Evolutionary conservation across 2,329 filamentous ascomycete genomes (phyloP).

Genomic region (Stenocarpella maydis): DNA sequence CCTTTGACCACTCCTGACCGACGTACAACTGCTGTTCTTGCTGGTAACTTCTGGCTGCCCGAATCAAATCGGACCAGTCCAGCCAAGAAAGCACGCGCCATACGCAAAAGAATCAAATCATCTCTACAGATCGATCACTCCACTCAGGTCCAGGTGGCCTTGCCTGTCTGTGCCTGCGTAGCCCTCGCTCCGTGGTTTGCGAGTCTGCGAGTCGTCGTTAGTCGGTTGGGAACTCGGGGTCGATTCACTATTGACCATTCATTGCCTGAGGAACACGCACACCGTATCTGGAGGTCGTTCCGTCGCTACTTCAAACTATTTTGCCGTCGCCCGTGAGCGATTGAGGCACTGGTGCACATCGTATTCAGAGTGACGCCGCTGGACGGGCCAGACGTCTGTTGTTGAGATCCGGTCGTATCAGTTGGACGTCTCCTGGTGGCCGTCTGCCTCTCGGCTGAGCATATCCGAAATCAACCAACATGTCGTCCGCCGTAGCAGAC

Average conservation of each 20-base stretch:
- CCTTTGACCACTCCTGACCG: slow-evolving; percentile 20
- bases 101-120: not conserved
- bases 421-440: slow-evolving; percentile 7
- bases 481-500: slow-evolving; percentile 88
- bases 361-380: slow-evolving; percentile 13
- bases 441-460: not conserved
- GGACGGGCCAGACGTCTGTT: slow-evolving; percentile 35
- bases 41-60: slow-evolving; percentile 4
- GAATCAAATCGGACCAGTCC: not conserved
- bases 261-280: slow-evolving; percentile 15
- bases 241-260: slow-evolving; percentile 10
- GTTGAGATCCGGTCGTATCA: slow-evolving; percentile 36
- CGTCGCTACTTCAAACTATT: slow-evolving; percentile 14
- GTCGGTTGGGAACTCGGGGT: not conserved
- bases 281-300: slow-evolving; percentile 27
- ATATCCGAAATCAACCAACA: slow-evolving; percentile 49
- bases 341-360: slow-evolving; percentile 22
- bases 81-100: slow-evolving; percentile 2
- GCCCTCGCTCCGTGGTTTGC: slow-evolving; percentile 24
- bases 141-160: slow-evolving; percentile 15
- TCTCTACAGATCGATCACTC: slow-evolving; percentile 11
- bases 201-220: not conserved
- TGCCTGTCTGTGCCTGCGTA: slow-evolving; percentile 34
- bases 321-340: slow-evolving; percentile 24
- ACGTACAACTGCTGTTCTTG: slow-evolving; percentile 20